Percentiles rank a stretch among this genome's conserved stretches.
Conservation (phyloP, 495 filamentous ascomycete genomes). For the Lophium mytilinum region DNA sequence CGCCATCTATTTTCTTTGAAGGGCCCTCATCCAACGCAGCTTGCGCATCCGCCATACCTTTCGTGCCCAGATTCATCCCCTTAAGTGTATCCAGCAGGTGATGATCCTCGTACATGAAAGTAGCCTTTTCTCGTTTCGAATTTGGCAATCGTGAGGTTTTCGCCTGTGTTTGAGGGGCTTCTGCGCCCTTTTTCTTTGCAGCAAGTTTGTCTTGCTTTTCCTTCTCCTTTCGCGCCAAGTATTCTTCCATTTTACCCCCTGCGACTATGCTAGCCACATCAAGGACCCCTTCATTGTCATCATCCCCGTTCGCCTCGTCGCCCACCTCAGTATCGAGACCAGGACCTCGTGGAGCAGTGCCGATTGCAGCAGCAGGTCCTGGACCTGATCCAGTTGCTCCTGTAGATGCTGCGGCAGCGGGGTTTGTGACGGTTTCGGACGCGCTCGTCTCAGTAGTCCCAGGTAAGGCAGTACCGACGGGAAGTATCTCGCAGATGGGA, state of each 20-base stretch:
- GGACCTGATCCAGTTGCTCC: slow-evolving; percentile 39
- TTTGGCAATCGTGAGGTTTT: slow-evolving; percentile 66
- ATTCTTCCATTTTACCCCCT: slow-evolving; percentile 86
- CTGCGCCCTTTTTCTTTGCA: slow-evolving; percentile 48
- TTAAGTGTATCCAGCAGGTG: slow-evolving; percentile 53
- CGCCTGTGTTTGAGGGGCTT: slow-evolving; percentile 38
- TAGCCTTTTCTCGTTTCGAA: slow-evolving; percentile 63
- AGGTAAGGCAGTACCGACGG: slow-evolving; percentile 53
- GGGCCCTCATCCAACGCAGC: slow-evolving; percentile 35
- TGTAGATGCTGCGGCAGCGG: slow-evolving; percentile 48
- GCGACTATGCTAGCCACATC: slow-evolving; percentile 91
- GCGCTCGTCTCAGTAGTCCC: slow-evolving; percentile 40
- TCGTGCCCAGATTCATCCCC: slow-evolving; percentile 39
- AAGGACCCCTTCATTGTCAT: slow-evolving; percentile 72
- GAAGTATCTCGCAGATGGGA: slow-evolving; percentile 79
- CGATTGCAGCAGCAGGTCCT: slow-evolving; percentile 30
- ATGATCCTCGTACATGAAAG: slow-evolving; percentile 78
- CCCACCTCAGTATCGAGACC: slow-evolving; percentile 45
- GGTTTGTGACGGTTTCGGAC: slow-evolving; percentile 47
- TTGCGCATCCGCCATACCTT: slow-evolving; percentile 30
- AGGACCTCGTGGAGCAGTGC: slow-evolving; percentile 42
- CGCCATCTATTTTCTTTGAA: slow-evolving; percentile 31
- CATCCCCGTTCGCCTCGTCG: slow-evolving; percentile 41
- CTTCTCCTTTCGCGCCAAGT: slow-evolving; percentile 81
- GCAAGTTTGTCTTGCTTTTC: slow-evolving; percentile 69